Evolutionary conservation across 257 asterid genomes (phyloP), one percentile per base, ranked within the genome.

Genomic region (Pogostemon cablin): DNA sequence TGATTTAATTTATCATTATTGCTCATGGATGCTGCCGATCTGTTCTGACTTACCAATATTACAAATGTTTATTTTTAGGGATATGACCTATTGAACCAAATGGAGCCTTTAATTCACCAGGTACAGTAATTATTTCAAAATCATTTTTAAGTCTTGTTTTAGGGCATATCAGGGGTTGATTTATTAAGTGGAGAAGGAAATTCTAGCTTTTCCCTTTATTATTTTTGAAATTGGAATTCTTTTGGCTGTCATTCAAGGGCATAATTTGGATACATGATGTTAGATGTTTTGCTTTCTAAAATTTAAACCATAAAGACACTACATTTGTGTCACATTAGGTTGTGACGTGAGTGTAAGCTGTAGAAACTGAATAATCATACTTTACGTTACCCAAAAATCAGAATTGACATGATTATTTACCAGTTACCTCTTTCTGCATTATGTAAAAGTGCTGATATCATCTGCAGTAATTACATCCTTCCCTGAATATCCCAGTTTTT

Each of bases 81-180:
- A 58, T 79, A 81, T 79, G 96, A 91, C 70, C 84, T 91, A 54
- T 79, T 93, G 80, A 86, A 86, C 81, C 91, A 89, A 81, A 84
- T 91, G 93, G 98, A 93, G 85, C 96, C 98, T 20, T 87, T 91
- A 73, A 84, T 91, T 77, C 91, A 91, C 85, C 96, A 93, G 99
- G 99, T 93, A 89, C 41, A 54, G 39, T 35, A 34, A 63, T 78
- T 35, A 66, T 69, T 52, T 25, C 62, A 7, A 56, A 67, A 73
- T 76, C 10, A 10, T 54, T 54, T 67, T 54, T 67, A 74, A 40
- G 53, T 40, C 12, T 73, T 57, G 63, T 62, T 72, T 57, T 68
- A 63, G 59, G 58, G 39, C 62, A 67, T 39, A 53, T 48, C 41
- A 74, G 44, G 39, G 17, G 12, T 71, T 60, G 37, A 32, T 15